Conservation (phyloP, 1,284 basidiomycete genomes). For the Moniliophthora roreri region DNA sequence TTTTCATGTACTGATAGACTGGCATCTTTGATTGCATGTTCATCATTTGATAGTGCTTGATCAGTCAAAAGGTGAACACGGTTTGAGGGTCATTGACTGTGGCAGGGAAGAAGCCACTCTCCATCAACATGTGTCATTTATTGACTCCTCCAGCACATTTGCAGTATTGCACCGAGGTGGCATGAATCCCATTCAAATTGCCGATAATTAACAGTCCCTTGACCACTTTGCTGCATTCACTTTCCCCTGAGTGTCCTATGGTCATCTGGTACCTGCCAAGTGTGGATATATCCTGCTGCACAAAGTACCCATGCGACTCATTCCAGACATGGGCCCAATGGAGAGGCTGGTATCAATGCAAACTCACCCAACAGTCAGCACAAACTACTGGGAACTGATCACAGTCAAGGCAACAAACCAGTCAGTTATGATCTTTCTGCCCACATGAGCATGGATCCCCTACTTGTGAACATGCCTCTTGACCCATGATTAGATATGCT, state of each 20-base stretch:
- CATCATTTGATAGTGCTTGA: constrained; percentile 9
- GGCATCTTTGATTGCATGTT: constrained; percentile 3
- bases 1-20: constrained; percentile 5
- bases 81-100: constrained; percentile 2
- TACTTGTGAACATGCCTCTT: not conserved
- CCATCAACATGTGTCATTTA: constrained; percentile 4
- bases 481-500: not conserved
- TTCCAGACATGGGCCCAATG: constrained; percentile 11
- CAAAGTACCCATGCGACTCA: not conserved
- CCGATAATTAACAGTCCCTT: not conserved
- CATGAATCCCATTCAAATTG: constrained; percentile 8
- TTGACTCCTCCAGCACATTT: not conserved
- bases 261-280: constrained; percentile 2
- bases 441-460: not conserved
- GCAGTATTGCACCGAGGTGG: constrained; percentile 4
- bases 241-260: not conserved
- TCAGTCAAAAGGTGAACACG: constrained; percentile 7
- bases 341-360: not conserved
- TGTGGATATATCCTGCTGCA: not conserved
- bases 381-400: not conserved
- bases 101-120: constrained; percentile 6
- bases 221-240: not conserved
- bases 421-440: not conserved
- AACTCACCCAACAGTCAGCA: not conserved
- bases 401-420: constrained; percentile 7